Evolutionary conservation across 2,329 filamentous ascomycete genomes (phyloP), one percentile per base, ranked within the genome.

Genomic region (Pseudocercospora cruenta): DNA sequence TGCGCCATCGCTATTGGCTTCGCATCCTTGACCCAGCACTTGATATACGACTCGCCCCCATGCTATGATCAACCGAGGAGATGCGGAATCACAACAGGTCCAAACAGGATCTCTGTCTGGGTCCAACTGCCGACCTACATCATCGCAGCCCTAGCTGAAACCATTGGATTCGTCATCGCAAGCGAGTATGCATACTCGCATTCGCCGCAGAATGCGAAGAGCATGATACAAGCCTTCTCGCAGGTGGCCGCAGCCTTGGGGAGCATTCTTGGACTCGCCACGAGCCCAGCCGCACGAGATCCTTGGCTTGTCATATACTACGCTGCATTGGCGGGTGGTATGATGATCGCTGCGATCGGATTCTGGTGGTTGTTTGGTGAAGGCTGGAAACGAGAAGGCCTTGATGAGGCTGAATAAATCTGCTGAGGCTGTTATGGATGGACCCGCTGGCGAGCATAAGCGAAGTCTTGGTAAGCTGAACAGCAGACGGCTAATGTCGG

Each of bases 131-230:
- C 81, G 0, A 66, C 79, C 0, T 82, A 81, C 65, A 70, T 82
- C 22, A 65, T 79, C 8, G 73, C 81, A 0, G 78, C 80, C 0
- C 66, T 79, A 3, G 78, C 77, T 0, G 82, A 84, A 70, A 79
- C 83, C 10, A 79, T 84, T 21, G 77, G 78, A 0, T 74, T 79
- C 57, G 78, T 80, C 14, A 82, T 82, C 0, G 78, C 75, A 1
- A 77, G 78, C 43, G 82, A 83, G 66, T 83, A 80, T 60, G 78
- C 79, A 0, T 83, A 83, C 69, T 76, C 74, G 45, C 72, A 82
- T 31, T 79, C 82, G 0, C 82, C 82, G 0, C 76, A 77, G 33
- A 74, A 77, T 12, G 83, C 83, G 80, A 78, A 77, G 45, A 74
- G 71, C 3, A 69, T 80, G 12, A 76, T 80, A 2, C 78, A 80